phyloP scores from a whole-genome alignment of 768 basidiomycete genomes.

The Tricholoma sp. region DNA sequence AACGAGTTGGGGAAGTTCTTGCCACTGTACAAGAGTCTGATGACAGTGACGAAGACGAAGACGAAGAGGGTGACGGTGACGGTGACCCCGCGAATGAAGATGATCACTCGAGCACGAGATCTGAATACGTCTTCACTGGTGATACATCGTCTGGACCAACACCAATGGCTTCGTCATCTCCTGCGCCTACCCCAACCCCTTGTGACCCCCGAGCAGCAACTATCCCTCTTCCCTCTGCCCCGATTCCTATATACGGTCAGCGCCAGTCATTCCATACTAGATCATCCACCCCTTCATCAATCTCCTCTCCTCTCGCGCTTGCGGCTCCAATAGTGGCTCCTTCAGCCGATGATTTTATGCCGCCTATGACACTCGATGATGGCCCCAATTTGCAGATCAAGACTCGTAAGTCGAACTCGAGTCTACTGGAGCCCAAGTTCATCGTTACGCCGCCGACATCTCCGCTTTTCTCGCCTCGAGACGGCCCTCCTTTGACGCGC shows the following conservation, averaged over 20 bases:
- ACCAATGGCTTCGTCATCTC: slow-evolving; percentile 57
- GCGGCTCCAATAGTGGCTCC: slow-evolving; percentile 81
- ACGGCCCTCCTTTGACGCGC: slow-evolving; percentile 33
- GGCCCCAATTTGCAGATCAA: slow-evolving; percentile 36
- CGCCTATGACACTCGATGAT: slow-evolving; percentile 65
- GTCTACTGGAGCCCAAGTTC: slow-evolving; percentile 59
- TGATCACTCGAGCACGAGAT: slow-evolving; percentile 58
- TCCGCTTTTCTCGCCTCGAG: slow-evolving; percentile 49
- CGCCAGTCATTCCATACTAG: slow-evolving; percentile 61
- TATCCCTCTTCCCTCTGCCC: slow-evolving; percentile 21
- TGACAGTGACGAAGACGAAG: slow-evolving; percentile 36
- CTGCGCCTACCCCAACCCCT: slow-evolving; percentile 28
- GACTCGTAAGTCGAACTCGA: slow-evolving; percentile 62
- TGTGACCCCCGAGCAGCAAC: slow-evolving; percentile 25
- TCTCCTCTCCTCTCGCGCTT: slow-evolving; percentile 81
- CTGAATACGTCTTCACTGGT: slow-evolving; percentile 55
- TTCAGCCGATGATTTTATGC: slow-evolving; percentile 53
- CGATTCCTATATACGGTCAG: slow-evolving; percentile 26
- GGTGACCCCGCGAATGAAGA: slow-evolving; percentile 29
- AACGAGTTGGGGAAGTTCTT: slow-evolving; percentile 69
- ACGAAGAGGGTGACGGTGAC: slow-evolving; percentile 25
- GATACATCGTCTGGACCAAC: slow-evolving; percentile 56
- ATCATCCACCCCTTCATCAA: slow-evolving; percentile 84
- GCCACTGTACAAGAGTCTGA: slow-evolving; percentile 50
- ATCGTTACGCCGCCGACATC: slow-evolving; percentile 74